Evolutionary conservation across 116 monocot species (phyloP).

Genomic region (Cymodocea nodosa): DNA sequence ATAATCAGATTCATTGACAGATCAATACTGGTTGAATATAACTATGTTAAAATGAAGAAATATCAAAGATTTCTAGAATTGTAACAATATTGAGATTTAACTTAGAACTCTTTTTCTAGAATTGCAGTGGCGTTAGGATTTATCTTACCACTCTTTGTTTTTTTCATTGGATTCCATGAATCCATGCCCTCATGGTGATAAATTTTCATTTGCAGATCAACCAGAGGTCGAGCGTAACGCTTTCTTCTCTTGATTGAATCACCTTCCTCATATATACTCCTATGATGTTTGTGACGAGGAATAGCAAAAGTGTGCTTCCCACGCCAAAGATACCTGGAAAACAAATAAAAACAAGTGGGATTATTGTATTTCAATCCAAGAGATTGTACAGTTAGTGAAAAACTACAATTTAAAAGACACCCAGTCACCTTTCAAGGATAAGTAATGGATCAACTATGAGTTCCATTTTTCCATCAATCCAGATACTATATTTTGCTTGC

Average conservation of each 20-base stretch:
- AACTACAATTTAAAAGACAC: neutral
- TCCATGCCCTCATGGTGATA: conserved; percentile 88
- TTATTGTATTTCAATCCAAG: neutral
- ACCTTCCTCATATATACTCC: conserved; percentile 91
- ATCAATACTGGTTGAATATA: no score
- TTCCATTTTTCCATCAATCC: conserved; percentile 99
- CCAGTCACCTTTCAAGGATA: conserved; percentile 80
- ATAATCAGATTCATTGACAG: neutral
- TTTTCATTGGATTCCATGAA: conserved; percentile 64
- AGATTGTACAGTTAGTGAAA: neutral
- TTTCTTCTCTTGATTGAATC: conserved; percentile 97
- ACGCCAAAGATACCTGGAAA: conserved; percentile 83
- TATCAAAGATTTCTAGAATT: no score
- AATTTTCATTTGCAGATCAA: conserved; percentile 97
- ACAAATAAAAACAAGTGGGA: neutral
- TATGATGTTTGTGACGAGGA: conserved; percentile 86
- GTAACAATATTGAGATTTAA: no score
- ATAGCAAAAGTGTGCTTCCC: conserved; percentile 88
- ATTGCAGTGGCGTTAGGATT: no score
- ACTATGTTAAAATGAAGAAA: no score
- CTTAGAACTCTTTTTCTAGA: no score
- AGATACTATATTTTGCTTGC: conserved; percentile 86
- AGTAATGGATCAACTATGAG: conserved; percentile 92
- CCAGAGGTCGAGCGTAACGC: conserved; percentile 86
- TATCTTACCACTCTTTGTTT: conserved; percentile 54